Base-by-base conservation (phyloP, 2,329 filamentous ascomycete genomes). In the Ophiosphaerella narmari region DNA sequence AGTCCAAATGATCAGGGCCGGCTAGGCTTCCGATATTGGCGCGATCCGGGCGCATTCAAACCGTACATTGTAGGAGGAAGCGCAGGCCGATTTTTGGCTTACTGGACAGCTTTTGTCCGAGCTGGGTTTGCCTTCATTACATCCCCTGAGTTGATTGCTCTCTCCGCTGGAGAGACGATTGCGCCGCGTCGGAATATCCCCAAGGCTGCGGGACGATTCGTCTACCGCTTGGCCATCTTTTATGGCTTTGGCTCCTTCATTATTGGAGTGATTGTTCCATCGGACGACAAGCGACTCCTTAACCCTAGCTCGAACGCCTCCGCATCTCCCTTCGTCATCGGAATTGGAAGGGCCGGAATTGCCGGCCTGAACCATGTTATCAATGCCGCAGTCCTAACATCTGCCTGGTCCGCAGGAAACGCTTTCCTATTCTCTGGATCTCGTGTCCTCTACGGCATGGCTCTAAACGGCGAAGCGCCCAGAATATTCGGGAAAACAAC, bases 321-420 rank as follows among this genome's bases (percentile, higher is more conserved):
- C 2, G 66, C 67, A 7, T 71, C 68, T 6, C 68, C 70, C 3
- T 72, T 72, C 42, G 88, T 92, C 48, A 89, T 91, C 55, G 89
- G 88, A 14, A 86, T 87, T 14, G 77, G 80, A 1, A 79, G 83
- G 26, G 88, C 88, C 2, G 86, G 87, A 0, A 86, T 91, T 50
- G 77, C 75, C 6, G 86, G 81, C 6, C 80, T 91, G 5, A 86
- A 88, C 0, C 85, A 84, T 2, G 81, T 91, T 38, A 86, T 92
- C 70, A 93, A 93, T 66, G 88, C 87, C 26, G 79, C 91, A 9
- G 84, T 92, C 55, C 78, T 91, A 52, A 89, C 86, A 0, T 88
- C 86, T 0, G 87, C 86, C 0, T 88, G 84, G 79, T 90, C 87
- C 0, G 80, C 87, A 0, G 85, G 83, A 0, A 91, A 91, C 60